Base-by-base conservation (phyloP, 352 stramenopile genomes). In the Phytophthora fragariaefolia region DNA sequence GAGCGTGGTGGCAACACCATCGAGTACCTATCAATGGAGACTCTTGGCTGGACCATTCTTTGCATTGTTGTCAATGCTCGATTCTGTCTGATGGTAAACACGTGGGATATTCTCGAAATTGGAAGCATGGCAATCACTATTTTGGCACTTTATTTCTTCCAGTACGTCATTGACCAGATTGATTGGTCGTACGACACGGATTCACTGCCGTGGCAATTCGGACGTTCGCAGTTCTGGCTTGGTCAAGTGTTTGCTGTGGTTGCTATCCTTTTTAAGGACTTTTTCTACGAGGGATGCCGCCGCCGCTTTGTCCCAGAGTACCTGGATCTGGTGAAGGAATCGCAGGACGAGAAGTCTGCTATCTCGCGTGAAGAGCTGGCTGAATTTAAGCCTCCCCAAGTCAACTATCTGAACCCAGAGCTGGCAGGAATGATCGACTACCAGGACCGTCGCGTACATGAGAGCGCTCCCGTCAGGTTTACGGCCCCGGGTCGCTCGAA, bases 161-260 rank as follows among this genome's bases (percentile, higher is more conserved):
- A 96, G 59, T 92, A 84, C 52, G 55, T 82, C 6, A 73, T 94
- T 49, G 87, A 96, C 48, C 42, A 81, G 47, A 89, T 95, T 26
- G 52, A 76, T 17, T 90, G 83, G 81, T 73, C 77, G 17, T 94
- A 92, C 62, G 71, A 92, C 49, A 91, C 83, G 8, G 82, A 92
- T 63, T 87, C 87, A 49, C 91, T 94, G 58, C 84, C 85, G 22
- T 94, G 87, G 85, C 75, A 92, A 43, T 93, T 94, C 42, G 81
- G 57, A 1, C 80, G 76, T 4, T 26, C 64, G 10, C 72, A 87
- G 62, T 92, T 89, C 61, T 96, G 87, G 87, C 61, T 96, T 13
- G 82, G 85, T 15, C 87, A 92, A 63, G 36, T 94, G 18, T 78
- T 96, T 51, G 83, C 86, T 2, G 49, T 91, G 12, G 78, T 90